Conservation (phyloP, 2,329 filamentous ascomycete species). For the Curvularia spicifera region DNA sequence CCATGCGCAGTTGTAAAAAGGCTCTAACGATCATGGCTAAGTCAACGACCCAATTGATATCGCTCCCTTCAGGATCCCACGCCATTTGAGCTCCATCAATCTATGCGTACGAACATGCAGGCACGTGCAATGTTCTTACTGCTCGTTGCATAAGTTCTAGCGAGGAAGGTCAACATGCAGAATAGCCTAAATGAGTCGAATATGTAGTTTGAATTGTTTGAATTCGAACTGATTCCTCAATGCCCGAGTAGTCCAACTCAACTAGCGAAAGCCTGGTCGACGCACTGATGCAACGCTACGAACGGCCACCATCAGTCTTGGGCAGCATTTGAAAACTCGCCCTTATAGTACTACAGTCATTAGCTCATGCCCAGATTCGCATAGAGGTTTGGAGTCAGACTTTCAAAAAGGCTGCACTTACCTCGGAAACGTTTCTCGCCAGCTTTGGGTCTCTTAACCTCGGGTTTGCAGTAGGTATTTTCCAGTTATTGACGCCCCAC, state of each 20-base stretch:
- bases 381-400: conserved; percentile 26
- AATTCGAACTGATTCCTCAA: neutral
- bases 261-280: neutral
- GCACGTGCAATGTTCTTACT: neutral
- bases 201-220: neutral
- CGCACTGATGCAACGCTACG: neutral
- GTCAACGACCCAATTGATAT: neutral
- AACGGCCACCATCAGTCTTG: conserved; percentile 20
- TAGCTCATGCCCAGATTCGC: conserved; percentile 13
- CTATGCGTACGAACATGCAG: neutral
- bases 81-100: neutral
- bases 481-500: conserved; percentile 94
- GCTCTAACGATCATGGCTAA: neutral
- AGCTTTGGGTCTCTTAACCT: conserved; percentile 40
- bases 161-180: neutral
- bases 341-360: conserved; percentile 36
- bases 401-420: conserved; percentile 44
- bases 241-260: neutral
- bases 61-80: neutral
- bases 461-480: conserved; percentile 31
- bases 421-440: conserved; percentile 45
- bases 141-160: neutral
- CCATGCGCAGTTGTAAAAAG: neutral
- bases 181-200: neutral
- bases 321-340: conserved; percentile 35